These are phyloP conservation scores for Chaetomiaceae sp. DNA, from an alignment of 2,329 filamentous ascomycete genomes.

Conservation along the genomic window DNA sequence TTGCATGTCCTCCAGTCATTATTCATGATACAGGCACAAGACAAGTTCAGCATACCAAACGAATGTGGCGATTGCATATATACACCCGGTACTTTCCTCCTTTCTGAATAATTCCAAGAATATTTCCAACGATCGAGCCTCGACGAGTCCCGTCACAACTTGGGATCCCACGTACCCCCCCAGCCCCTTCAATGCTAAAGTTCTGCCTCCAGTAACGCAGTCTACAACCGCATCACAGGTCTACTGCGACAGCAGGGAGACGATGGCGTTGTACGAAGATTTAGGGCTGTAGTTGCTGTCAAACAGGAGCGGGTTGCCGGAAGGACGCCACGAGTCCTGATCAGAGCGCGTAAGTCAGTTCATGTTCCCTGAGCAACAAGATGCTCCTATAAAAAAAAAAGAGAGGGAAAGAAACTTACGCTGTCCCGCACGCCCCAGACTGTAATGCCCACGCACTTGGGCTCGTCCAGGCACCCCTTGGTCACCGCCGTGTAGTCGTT, in stretches of 20 bases:
- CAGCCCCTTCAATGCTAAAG: too few relatives aligned
- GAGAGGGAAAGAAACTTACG: conserved; percentile 28
- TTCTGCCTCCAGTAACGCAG: too few relatives aligned
- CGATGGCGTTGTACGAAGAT: conserved; percentile 45
- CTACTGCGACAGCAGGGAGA: conserved; percentile 20
- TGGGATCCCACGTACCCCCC: too few relatives aligned
- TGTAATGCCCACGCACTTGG: conserved; percentile 61
- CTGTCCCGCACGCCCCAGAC: conserved; percentile 53
- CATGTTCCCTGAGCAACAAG: background rate
- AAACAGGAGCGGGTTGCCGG: conserved; percentile 49
- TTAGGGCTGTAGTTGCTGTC: conserved; percentile 49
- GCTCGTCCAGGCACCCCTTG: conserved; percentile 52
- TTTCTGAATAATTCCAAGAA: too few relatives aligned
- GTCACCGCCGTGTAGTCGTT: conserved; percentile 55
- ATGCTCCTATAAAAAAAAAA: background rate
- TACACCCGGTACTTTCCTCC: too few relatives aligned
- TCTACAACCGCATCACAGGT: background rate
- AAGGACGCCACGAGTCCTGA: conserved; percentile 48
- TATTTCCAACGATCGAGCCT: too few relatives aligned
- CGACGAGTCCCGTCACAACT: too few relatives aligned
- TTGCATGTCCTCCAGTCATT: too few relatives aligned
- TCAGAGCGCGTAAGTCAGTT: background rate
- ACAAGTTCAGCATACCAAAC: too few relatives aligned
- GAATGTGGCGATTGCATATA: too few relatives aligned
- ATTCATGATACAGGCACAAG: too few relatives aligned